These are phyloP conservation scores for Apiospora kogelbergensis DNA, from an alignment of 2,329 filamentous ascomycete species.

Conservation along the genomic window DNA sequence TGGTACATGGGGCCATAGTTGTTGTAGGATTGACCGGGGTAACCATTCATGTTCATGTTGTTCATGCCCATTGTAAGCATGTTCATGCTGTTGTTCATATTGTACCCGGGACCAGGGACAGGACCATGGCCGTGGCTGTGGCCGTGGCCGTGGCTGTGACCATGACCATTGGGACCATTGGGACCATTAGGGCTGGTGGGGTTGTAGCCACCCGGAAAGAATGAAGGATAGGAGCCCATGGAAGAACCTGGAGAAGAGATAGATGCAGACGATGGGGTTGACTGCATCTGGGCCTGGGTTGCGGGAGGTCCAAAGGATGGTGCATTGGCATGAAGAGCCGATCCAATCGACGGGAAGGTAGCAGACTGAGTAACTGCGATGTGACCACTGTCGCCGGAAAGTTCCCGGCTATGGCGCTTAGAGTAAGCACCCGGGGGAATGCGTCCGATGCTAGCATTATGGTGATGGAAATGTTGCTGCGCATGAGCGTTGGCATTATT, in stretches of 20 bases:
- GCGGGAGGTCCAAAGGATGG: slow-evolving; percentile 72
- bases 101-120: slow-evolving; percentile 24
- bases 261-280: slow-evolving; percentile 23
- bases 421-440: slow-evolving; percentile 67
- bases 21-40: slow-evolving; percentile 58
- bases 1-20: slow-evolving; percentile 55
- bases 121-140: slow-evolving; percentile 21
- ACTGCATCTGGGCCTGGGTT: slow-evolving; percentile 32
- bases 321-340: slow-evolving; percentile 77
- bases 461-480: slow-evolving; percentile 68
- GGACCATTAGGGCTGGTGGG: slow-evolving; percentile 26
- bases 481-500: slow-evolving; percentile 57
- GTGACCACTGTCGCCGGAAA: slow-evolving; percentile 51
- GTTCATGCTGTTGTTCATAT: slow-evolving; percentile 42
- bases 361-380: slow-evolving; percentile 37
- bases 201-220: slow-evolving; percentile 34
- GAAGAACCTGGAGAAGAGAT: slow-evolving; percentile 16
- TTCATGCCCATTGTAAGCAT: slow-evolving; percentile 70
- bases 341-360: slow-evolving; percentile 62
- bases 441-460: slow-evolving; percentile 79
- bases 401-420: slow-evolving; percentile 72
- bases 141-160: slow-evolving; percentile 11
- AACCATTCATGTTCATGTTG: slow-evolving; percentile 60
- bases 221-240: slow-evolving; percentile 19
- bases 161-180: not conserved